A percentile compares a stretch with the other conserved stretches of the same genome.
Conservation (phyloP, 1,284 basidiomycete genomes). For the Ustilago shanxiensis region DNA sequence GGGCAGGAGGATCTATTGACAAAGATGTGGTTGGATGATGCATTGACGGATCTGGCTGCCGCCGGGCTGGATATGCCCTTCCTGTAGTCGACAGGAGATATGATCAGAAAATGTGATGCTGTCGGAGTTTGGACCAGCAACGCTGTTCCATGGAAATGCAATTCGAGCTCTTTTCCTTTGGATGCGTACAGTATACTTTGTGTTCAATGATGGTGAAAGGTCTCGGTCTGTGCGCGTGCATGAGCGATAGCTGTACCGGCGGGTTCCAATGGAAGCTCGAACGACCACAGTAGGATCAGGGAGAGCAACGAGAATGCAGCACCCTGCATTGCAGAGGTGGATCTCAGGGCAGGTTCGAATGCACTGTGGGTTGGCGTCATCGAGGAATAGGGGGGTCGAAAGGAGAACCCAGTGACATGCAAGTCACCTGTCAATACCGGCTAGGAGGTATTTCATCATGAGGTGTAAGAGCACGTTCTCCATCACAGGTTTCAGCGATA, state of each 20-base stretch:
- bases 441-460: background rate
- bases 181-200: no score
- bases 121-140: background rate
- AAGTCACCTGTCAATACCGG: background rate
- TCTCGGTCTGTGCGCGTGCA: constrained; percentile 1
- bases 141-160: background rate
- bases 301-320: no score
- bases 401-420: no score
- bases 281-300: background rate
- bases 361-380: background rate
- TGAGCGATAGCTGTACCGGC: background rate
- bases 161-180: background rate
- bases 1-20: constrained; percentile 46
- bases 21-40: constrained; percentile 53
- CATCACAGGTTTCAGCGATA: background rate
- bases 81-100: constrained; percentile 5
- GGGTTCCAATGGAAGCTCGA: background rate
- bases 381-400: background rate
- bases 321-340: no score
- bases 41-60: constrained; percentile 41
- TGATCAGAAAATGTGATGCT: background rate
- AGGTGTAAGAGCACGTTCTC: background rate
- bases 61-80: constrained; percentile 55
- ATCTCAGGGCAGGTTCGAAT: background rate
- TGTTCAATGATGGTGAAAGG: no score